A percentile compares a stretch with the other conserved stretches of the same genome.
Evolutionary conservation across 306 rosid species (phyloP).

Genomic region (Ochetophila trinervis): DNA sequence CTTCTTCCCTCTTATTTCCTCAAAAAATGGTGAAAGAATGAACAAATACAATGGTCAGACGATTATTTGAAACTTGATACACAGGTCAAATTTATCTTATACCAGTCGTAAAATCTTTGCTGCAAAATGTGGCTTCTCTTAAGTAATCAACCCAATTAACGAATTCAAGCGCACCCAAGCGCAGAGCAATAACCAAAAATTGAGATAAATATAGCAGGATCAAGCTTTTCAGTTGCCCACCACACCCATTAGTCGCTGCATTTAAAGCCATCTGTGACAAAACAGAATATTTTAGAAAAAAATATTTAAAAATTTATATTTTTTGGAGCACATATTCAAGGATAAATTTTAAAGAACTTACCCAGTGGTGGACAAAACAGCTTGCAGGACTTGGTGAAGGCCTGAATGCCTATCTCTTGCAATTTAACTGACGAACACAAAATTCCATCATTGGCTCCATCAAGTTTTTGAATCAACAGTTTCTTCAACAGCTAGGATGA

Average conservation of each 20-base stretch:
- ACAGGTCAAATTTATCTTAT: constrained; percentile 33
- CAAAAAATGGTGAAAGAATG: constrained; percentile 35
- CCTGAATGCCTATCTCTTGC: constrained; percentile 14
- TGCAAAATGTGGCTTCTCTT: constrained; percentile 18
- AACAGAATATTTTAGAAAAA: constrained; percentile 6
- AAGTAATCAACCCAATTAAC: constrained; percentile 23
- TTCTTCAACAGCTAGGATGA: constrained; percentile 36
- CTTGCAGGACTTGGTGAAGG: constrained; percentile 23
- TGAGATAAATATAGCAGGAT: constrained; percentile 15
- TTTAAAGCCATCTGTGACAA: constrained; percentile 28
- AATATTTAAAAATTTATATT: neutral
- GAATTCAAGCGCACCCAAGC: constrained; percentile 26
- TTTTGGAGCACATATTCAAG: constrained; percentile 10
- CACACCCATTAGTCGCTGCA: constrained; percentile 39
- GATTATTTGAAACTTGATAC: constrained; percentile 32
- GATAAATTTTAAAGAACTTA: constrained; percentile 16
- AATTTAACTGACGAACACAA: constrained; percentile 27
- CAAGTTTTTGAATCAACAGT: constrained; percentile 30
- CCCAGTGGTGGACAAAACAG: constrained; percentile 8
- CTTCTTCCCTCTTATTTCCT: constrained; percentile 11
- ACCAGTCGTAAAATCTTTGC: constrained; percentile 32
- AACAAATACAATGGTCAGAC: constrained; percentile 34
- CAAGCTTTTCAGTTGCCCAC: constrained; percentile 24
- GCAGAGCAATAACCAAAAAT: constrained; percentile 22
- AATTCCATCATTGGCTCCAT: constrained; percentile 25